These are phyloP conservation scores for Hypoxylon perforatum DNA, from an alignment of 495 filamentous ascomycete genomes.

Conservation along the genomic window DNA sequence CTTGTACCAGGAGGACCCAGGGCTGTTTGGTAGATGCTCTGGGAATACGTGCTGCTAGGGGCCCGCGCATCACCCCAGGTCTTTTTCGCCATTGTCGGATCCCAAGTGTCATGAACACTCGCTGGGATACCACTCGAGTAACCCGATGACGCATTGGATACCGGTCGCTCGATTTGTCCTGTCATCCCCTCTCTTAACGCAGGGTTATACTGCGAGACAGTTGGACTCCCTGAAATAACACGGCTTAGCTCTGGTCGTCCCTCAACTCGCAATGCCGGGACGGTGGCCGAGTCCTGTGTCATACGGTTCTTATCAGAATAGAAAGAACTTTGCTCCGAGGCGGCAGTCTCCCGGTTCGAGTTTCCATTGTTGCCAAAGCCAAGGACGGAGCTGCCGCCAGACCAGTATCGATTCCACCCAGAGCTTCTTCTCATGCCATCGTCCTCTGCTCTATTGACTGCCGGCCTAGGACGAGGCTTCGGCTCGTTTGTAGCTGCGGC, in stretches of 20 bases:
- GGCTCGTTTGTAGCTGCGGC: conserved; percentile 49
- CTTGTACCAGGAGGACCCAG: conserved; percentile 52
- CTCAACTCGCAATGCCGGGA: conserved; percentile 63
- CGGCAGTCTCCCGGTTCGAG: conserved; percentile 57
- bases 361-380: conserved; percentile 54
- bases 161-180: conserved; percentile 70
- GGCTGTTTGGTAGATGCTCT: conserved; percentile 49
- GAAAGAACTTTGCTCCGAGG: conserved; percentile 60
- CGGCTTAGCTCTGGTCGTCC: conserved; percentile 64
- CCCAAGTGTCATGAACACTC: conserved; percentile 65
- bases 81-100: conserved; percentile 53
- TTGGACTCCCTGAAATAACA: conserved; percentile 75
- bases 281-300: conserved; percentile 64
- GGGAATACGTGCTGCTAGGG: conserved; percentile 71
- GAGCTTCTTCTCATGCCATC: conserved; percentile 61
- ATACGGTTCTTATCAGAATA: conserved; percentile 64
- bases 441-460: conserved; percentile 28
- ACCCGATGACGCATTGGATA: conserved; percentile 65
- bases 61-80: conserved; percentile 61
- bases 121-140: conserved; percentile 69
- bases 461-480: conserved; percentile 47
- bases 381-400: conserved; percentile 65
- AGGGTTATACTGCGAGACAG: conserved; percentile 63
- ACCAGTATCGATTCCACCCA: conserved; percentile 72
- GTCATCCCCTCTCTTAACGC: conserved; percentile 67